These are phyloP conservation scores for Rugonectria rugulosa DNA, from an alignment of 2,329 filamentous ascomycete genomes.

Conservation along the genomic window DNA sequence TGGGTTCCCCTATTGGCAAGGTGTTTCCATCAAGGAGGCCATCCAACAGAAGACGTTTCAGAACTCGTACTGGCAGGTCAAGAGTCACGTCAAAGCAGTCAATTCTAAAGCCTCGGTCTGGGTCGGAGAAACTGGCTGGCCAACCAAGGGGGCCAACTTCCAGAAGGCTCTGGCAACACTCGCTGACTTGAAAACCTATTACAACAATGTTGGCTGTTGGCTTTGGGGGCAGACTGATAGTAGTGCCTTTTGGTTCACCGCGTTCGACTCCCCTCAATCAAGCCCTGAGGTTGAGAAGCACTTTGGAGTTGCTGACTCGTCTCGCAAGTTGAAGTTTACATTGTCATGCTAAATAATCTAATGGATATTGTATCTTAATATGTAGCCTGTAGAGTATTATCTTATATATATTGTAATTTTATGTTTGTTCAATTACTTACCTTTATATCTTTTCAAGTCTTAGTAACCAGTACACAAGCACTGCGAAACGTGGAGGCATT, in stretches of 20 bases:
- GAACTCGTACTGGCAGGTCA: constrained; percentile 31
- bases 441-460: no score
- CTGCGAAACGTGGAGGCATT: no score
- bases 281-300: constrained; percentile 36
- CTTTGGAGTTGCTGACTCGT: constrained; percentile 32
- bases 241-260: constrained; percentile 37
- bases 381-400: no score
- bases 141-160: constrained; percentile 30
- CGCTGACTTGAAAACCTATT: constrained; percentile 27
- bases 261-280: constrained; percentile 27
- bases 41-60: constrained; percentile 36
- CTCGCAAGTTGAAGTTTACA: constrained; percentile 35
- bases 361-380: background rate
- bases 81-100: constrained; percentile 31
- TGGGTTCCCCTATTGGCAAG: constrained; percentile 37
- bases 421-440: no score
- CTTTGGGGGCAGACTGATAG: constrained; percentile 27
- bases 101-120: constrained; percentile 29
- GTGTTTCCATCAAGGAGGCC: constrained; percentile 33
- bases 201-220: constrained; percentile 33
- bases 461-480: no score
- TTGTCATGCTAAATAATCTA: constrained; percentile 27
- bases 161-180: constrained; percentile 27
- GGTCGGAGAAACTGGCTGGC: constrained; percentile 37
- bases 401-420: no score